Evolutionary conservation across 352 stramenopile genomes (phyloP).

Genomic region (Thalassiosira exigua): DNA sequence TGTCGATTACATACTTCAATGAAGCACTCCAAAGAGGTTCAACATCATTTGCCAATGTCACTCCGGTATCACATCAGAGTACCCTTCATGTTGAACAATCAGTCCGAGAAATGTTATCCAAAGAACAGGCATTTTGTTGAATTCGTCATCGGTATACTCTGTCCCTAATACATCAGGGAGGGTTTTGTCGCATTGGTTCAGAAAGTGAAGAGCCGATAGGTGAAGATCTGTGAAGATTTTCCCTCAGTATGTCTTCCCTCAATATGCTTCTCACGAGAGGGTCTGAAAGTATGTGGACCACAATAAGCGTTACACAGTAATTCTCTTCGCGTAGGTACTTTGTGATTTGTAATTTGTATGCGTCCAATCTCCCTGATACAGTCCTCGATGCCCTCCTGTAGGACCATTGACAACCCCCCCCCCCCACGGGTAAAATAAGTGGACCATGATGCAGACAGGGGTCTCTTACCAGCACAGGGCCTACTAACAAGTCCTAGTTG

Average conservation of each 20-base stretch:
- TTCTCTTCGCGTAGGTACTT: too few relatives aligned
- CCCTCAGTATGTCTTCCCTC: neutral
- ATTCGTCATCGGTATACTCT: neutral
- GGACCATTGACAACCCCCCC: too few relatives aligned
- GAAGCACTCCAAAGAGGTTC: neutral
- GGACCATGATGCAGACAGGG: too few relatives aligned
- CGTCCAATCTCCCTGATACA: too few relatives aligned
- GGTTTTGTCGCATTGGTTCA: slow-evolving; percentile 5
- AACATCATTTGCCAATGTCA: neutral
- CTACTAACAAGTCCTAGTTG: too few relatives aligned
- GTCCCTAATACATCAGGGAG: neutral
- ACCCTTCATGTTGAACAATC: neutral
- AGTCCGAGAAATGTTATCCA: neutral
- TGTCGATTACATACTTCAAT: slow-evolving; percentile 1
- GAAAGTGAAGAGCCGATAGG: neutral
- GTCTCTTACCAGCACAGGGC: too few relatives aligned
- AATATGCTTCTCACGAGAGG: neutral
- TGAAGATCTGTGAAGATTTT: too few relatives aligned
- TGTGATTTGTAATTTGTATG: too few relatives aligned
- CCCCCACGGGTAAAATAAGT: too few relatives aligned
- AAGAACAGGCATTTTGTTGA: neutral
- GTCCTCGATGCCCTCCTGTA: too few relatives aligned
- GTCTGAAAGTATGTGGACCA: too few relatives aligned
- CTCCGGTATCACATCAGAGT: neutral
- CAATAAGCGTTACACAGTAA: too few relatives aligned